Evolutionary conservation across 768 basidiomycete species (phyloP), one percentile per base, ranked within the genome.

Genomic region (Amyloporia xantha): DNA sequence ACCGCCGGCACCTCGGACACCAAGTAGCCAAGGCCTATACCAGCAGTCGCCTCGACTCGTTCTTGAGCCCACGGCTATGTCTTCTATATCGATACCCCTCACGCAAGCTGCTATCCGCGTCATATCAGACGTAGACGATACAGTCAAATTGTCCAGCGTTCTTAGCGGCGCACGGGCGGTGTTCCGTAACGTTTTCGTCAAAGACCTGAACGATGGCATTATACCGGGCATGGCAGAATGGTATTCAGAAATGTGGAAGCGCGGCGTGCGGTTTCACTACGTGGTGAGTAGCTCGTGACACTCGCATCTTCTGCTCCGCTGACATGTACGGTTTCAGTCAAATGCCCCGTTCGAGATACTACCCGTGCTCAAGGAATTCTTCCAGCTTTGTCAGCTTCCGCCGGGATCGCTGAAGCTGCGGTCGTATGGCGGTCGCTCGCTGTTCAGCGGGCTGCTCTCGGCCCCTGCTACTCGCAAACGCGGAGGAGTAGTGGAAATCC

Each of bases 81-180:
- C 63, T 1, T 42, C 55, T 4, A 58, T 68, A 10, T 42, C 52
- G 1, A 52, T 71, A 3, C 65, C 69, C 20, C 72, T 91, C 28
- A 78, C 84, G 0, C 69, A 81, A 57, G 76, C 78, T 2, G 75
- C 77, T 1, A 66, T 94, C 12, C 82, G 90, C 15, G 78, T 95
- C 47, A 84, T 97, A 12, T 94, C 91, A 6, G 94, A 97, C 58
- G 86, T 97, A 37, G 94, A 97, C 60, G 94, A 97, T 66, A 97
- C 94, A 0, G 75, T 96, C 49, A 94, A 94, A 60, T 61, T 75
- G 21, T 84, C 91, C 0, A 82, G 84, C 40, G 75, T 99, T n/a
- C 59, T 85, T 4, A 71, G 73, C 2, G 95, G 95, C 0, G 83
- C 91, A 1, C 76, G 91, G 36, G 73, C 82, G 1, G 83, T 90